A percentile compares a stretch with the other conserved stretches of the same genome.
These are phyloP conservation scores for Sporisorium sorghi DNA, from an alignment of 1,284 basidiomycete species.

Conservation along the genomic window DNA sequence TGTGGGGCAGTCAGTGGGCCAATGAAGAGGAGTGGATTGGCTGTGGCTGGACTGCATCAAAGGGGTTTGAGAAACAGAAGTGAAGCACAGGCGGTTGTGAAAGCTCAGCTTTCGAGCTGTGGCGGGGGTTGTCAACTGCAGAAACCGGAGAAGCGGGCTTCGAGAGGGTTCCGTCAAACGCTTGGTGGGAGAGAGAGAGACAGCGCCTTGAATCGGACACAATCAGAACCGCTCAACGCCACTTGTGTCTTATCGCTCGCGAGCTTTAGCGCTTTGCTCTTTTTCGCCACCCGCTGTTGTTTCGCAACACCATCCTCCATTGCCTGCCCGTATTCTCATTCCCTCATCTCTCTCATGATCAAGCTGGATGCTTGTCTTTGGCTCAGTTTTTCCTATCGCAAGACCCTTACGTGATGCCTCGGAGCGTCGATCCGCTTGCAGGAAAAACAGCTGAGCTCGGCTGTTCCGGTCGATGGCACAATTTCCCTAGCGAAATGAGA, in stretches of 20 bases:
- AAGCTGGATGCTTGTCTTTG: neutral
- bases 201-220: conserved; percentile 10
- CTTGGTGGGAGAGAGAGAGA: too few relatives aligned
- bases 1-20: conserved; percentile 22
- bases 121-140: neutral
- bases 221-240: neutral
- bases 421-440: conserved; percentile 32
- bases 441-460: conserved; percentile 13
- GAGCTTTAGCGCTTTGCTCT: too few relatives aligned
- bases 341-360: neutral
- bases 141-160: neutral
- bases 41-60: conserved; percentile 20
- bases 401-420: conserved; percentile 28
- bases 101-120: conserved; percentile 13
- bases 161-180: too few relatives aligned
- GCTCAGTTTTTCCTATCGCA: neutral
- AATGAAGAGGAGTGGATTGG: conserved; percentile 28
- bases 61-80: too few relatives aligned
- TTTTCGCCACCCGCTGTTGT: too few relatives aligned
- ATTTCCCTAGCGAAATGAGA: conserved; percentile 22
- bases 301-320: neutral
- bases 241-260: conserved; percentile 14
- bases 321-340: too few relatives aligned
- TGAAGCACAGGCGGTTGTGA: too few relatives aligned
- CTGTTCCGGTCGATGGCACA: conserved; percentile 18